phyloP scores from a whole-genome alignment of 306 rosid species.

The Cicer chorassanicum region DNA sequence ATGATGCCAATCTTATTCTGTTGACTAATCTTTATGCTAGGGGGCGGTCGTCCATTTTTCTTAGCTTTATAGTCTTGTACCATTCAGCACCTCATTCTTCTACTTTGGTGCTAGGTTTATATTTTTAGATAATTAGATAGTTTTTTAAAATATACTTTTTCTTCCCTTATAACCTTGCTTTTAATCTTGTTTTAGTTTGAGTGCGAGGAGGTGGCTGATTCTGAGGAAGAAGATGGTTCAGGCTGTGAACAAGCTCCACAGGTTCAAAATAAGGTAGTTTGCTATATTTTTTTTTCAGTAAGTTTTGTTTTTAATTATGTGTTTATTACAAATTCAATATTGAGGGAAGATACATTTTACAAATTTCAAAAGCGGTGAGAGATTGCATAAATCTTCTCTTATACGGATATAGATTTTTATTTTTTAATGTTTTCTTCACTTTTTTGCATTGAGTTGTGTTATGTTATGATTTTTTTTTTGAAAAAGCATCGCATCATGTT shows the following conservation, averaged over 20 bases:
- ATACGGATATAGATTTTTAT: neutral
- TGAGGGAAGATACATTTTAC: constrained; percentile 28
- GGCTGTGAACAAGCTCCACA: constrained; percentile 61
- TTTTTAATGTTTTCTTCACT: neutral
- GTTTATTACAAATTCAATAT: neutral
- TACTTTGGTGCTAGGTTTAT: constrained; percentile 16
- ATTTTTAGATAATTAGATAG: constrained; percentile 14
- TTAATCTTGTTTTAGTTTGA: constrained; percentile 59
- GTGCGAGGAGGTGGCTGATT: constrained; percentile 94
- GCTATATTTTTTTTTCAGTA: constrained; percentile 10
- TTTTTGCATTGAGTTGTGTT: constrained; percentile 1
- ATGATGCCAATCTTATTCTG: constrained; percentile 13
- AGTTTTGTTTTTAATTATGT: constrained; percentile 11
- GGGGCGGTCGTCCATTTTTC: constrained; percentile 28
- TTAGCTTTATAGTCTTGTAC: constrained; percentile 31
- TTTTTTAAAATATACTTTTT: neutral
- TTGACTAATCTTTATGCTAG: constrained; percentile 2
- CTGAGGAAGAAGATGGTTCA: constrained; percentile 92
- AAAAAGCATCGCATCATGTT: neutral
- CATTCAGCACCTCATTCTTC: constrained; percentile 6
- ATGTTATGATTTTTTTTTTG: too few relatives aligned
- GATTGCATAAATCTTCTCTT: constrained; percentile 26
- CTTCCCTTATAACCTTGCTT: constrained; percentile 1
- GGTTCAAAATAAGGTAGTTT: constrained; percentile 68
- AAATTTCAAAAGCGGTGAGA: constrained; percentile 7